Evolutionary conservation across 2,329 filamentous ascomycete species (phyloP).

Genomic region (Herpomyces periplanetae): DNA sequence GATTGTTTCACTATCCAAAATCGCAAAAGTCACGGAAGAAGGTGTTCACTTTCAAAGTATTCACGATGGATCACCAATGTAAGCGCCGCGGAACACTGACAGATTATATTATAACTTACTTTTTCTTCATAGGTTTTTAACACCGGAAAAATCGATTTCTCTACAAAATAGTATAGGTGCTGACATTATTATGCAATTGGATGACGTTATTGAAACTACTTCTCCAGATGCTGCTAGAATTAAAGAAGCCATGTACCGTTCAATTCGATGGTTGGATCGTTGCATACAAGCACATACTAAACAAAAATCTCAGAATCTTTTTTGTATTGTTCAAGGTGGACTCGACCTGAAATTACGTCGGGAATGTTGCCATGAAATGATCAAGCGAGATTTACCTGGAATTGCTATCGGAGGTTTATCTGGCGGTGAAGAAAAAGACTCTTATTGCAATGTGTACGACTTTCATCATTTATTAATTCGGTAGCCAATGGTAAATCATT

Average conservation of each 20-base stretch:
- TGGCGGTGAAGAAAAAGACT: conserved; percentile 67
- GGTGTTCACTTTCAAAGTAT: conserved; percentile 85
- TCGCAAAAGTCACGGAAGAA: conserved; percentile 76
- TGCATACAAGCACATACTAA: conserved; percentile 67
- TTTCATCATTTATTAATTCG: neutral
- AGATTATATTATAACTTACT: neutral
- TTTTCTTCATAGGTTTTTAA: conserved; percentile 22
- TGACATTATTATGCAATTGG: conserved; percentile 97
- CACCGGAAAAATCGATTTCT: conserved; percentile 78
- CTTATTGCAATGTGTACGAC: conserved; percentile 40
- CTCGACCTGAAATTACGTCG: conserved; percentile 50
- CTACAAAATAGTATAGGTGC: conserved; percentile 89
- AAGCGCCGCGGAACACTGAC: conserved; percentile 4
- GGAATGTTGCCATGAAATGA: conserved; percentile 55
- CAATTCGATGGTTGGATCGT: conserved; percentile 72
- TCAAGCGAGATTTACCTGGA: conserved; percentile 56
- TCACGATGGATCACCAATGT: conserved; percentile 76
- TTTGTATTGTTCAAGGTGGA: conserved; percentile 93
- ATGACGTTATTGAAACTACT: conserved; percentile 86
- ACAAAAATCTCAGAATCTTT: conserved; percentile 50
- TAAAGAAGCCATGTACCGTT: conserved; percentile 73
- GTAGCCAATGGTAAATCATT: too few relatives aligned
- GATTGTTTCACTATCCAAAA: conserved; percentile 81
- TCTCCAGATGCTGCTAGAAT: conserved; percentile 61
- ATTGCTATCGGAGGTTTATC: conserved; percentile 85